Percentiles rank a stretch among this genome's conserved stretches.
Evolutionary conservation across 140 eudicot genomes (phyloP).

Genomic region (Eryngium alpinum): DNA sequence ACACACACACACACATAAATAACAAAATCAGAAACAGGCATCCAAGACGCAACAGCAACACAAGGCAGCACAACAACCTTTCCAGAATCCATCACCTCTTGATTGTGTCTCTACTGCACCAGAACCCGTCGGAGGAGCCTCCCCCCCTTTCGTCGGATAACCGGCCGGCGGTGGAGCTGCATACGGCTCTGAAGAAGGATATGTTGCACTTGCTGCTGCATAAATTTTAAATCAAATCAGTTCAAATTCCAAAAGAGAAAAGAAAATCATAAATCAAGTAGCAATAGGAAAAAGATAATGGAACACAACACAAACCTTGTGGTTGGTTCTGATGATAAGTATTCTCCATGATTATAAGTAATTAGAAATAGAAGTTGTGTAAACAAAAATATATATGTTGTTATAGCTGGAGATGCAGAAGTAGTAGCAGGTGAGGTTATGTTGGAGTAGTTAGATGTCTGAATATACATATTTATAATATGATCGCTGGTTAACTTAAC

Average conservation of each 20-base stretch:
- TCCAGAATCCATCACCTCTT: slow-evolving; percentile 42
- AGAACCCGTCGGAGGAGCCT: neutral
- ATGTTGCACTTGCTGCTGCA: slow-evolving; percentile 4
- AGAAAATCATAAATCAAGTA: too few species aligned
- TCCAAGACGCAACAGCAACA: slow-evolving; percentile 31
- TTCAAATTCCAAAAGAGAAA: too few species aligned
- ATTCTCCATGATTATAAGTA: slow-evolving; percentile 11
- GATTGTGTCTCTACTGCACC: slow-evolving; percentile 15
- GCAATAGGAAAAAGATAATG: neutral
- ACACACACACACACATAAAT: neutral
- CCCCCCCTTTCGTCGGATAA: slow-evolving; percentile 22
- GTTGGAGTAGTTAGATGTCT: too few species aligned
- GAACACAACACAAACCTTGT: slow-evolving; percentile 12
- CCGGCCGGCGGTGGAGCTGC: slow-evolving; percentile 28
- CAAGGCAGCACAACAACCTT: slow-evolving; percentile 37
- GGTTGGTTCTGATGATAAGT: slow-evolving; percentile 15
- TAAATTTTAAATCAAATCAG: neutral
- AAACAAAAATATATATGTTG: too few species aligned
- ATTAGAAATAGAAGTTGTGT: neutral
- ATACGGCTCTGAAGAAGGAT: slow-evolving; percentile 11
- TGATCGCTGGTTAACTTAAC: too few species aligned
- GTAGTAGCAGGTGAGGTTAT: neutral
- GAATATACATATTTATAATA: too few species aligned
- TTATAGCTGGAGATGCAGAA: neutral
- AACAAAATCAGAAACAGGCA: slow-evolving; percentile 17